Percentiles rank a stretch among this genome's conserved stretches.
Conservation (phyloP, 2,329 filamentous ascomycete species). For the Uncinocarpus reesii region DNA sequence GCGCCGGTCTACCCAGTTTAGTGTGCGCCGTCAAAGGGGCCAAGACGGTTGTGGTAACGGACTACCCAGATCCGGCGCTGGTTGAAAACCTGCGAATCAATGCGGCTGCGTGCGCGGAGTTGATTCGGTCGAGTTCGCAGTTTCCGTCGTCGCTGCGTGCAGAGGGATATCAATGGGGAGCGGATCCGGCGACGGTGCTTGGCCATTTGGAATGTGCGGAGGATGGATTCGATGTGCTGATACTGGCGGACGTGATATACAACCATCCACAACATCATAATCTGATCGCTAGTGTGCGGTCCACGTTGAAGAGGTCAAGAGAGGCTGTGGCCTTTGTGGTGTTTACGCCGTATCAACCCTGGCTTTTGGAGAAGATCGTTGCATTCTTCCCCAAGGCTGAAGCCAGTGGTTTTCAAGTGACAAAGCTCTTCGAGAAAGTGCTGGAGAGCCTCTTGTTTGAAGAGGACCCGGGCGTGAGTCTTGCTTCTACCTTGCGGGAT, state of each 20-base stretch:
- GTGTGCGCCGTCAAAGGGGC: slow-evolving; percentile 66
- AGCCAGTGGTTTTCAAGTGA: slow-evolving; percentile 61
- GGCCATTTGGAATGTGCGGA: slow-evolving; percentile 42
- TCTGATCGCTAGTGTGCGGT: slow-evolving; percentile 59
- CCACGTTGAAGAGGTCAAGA: slow-evolving; percentile 50
- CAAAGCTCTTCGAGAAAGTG: slow-evolving; percentile 68
- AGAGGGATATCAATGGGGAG: slow-evolving; percentile 77
- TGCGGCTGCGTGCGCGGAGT: slow-evolving; percentile 48
- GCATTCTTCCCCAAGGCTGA: slow-evolving; percentile 72
- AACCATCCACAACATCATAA: slow-evolving; percentile 79
- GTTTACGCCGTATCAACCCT: slow-evolving; percentile 88
- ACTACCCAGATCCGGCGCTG: slow-evolving; percentile 80
- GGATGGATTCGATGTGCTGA: slow-evolving; percentile 61
- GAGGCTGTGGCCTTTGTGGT: slow-evolving; percentile 68
- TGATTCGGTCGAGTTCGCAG: slow-evolving; percentile 21
- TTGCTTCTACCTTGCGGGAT: background rate
- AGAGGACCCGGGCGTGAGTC: slow-evolving; percentile 63
- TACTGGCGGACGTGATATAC: slow-evolving; percentile 83
- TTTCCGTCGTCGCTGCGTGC: slow-evolving; percentile 42
- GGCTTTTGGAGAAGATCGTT: slow-evolving; percentile 75
- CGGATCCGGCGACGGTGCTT: slow-evolving; percentile 49
- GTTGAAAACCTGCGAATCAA: slow-evolving; percentile 70
- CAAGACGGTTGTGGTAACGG: slow-evolving; percentile 61
- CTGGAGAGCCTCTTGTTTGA: slow-evolving; percentile 85
- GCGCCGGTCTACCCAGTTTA: slow-evolving; percentile 72